phyloP scores from a whole-genome alignment of 2,329 filamentous ascomycete species.

The Dactylella cylindrospora region DNA sequence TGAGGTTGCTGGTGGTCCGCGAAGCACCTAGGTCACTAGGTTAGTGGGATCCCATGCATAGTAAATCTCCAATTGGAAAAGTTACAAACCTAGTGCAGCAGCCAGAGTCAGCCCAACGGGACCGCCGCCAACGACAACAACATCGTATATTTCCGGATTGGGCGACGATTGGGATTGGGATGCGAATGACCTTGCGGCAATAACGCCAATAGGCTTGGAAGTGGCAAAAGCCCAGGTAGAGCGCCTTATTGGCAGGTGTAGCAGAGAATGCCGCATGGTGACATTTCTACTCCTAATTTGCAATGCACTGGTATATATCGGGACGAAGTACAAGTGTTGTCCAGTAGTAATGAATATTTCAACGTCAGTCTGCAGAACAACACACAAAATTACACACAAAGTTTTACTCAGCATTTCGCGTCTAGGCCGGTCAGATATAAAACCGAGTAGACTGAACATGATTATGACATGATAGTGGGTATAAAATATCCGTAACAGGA shows the following conservation, averaged over 20 bases:
- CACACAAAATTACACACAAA: constrained; percentile 39
- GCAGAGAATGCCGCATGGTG: constrained; percentile 35
- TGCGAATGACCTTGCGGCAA: constrained; percentile 22
- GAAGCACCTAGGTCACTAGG: constrained; percentile 63
- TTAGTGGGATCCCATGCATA: constrained; percentile 3
- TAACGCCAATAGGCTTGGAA: constrained; percentile 9
- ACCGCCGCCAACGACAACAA: constrained; percentile 86
- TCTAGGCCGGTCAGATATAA: not conserved
- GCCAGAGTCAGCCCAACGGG: constrained; percentile 83
- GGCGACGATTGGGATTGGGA: constrained; percentile 34
- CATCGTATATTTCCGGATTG: constrained; percentile 72
- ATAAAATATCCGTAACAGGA: no score
- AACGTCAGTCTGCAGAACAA: constrained; percentile 22
- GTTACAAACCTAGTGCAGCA: constrained; percentile 60
- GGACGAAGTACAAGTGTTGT: not conserved
- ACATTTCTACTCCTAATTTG: no score
- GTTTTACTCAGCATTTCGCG: not conserved
- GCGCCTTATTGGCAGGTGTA: constrained; percentile 39
- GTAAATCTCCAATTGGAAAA: constrained; percentile 1
- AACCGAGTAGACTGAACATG: not conserved
- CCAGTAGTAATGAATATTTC: no score
- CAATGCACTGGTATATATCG: not conserved
- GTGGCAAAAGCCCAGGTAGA: constrained; percentile 23
- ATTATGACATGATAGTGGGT: not conserved
- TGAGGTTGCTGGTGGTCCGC: constrained; percentile 71